These are phyloP conservation scores for Coccinonectria pachysandricola DNA, from an alignment of 2,329 filamentous ascomycete species.

Conservation along the genomic window DNA sequence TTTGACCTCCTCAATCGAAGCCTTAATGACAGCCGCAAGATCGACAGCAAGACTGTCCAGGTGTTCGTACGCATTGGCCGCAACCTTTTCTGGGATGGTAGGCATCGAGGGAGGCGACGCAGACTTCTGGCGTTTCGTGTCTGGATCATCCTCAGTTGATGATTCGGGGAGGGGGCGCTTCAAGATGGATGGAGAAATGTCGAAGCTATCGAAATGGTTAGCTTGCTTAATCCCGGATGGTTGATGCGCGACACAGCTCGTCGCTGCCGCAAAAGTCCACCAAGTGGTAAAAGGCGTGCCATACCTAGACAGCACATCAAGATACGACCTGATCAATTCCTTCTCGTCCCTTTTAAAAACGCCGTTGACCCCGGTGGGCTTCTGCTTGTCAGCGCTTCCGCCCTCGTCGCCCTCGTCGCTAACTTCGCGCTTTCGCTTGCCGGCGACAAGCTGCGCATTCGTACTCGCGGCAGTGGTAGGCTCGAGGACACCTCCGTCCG, in stretches of 20 bases:
- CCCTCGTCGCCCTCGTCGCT: constrained; percentile 28
- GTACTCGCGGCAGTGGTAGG: constrained; percentile 22
- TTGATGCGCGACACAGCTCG: constrained; percentile 5
- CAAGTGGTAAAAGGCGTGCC: constrained; percentile 8
- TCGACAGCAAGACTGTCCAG: constrained; percentile 57
- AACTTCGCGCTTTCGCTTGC: constrained; percentile 51
- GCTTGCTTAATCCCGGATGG: constrained; percentile 9
- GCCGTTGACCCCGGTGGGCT: constrained; percentile 15
- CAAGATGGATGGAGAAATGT: constrained; percentile 44
- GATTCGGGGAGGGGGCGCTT: constrained; percentile 39
- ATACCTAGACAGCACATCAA: constrained; percentile 29
- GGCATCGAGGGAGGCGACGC: constrained; percentile 29
- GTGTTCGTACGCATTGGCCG: constrained; percentile 41
- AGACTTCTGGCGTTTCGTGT: constrained; percentile 51
- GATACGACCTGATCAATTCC: constrained; percentile 28
- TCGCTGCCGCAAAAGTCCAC: constrained; percentile 5
- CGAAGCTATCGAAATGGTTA: constrained; percentile 36
- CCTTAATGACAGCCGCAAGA: constrained; percentile 36
- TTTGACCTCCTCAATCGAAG: constrained; percentile 39
- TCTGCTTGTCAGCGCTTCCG: constrained; percentile 18
- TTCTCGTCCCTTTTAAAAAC: constrained; percentile 20
- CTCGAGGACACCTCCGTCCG: constrained; percentile 33
- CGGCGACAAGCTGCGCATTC: constrained; percentile 24
- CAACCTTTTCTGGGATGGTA: constrained; percentile 45
- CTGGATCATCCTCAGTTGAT: constrained; percentile 37